Evolutionary conservation across 805 yeast species (phyloP), one percentile per base, ranked within the genome.

Genomic region (Peterozyma toletana): DNA sequence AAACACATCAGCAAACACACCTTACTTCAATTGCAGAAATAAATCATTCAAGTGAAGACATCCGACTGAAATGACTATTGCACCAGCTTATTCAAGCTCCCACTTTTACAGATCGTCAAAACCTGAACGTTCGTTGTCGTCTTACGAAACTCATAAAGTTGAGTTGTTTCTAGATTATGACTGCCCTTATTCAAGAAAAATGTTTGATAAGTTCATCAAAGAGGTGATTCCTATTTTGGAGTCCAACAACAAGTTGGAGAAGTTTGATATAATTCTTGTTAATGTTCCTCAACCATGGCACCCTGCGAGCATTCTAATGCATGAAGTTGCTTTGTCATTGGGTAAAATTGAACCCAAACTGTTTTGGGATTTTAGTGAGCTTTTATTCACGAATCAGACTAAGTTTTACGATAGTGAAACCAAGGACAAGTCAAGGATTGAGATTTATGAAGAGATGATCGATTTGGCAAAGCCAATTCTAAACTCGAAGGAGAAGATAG

Each of bases 271-370:
- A 48, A 75, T 79, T 10, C 77, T 83, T 59, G 73, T 80, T 48
- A 83, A 86, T 55, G 88, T 82, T 35, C 70, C 84, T n/a, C 96
- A 88, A 66, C 93, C 95, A 51, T 88, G 96, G 96, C 96, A 88
- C 59, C 82, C 90, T 37, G 77, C 79, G 44, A 81, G 91, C 1
- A 73, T 77, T 5, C 62, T 77, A 33, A 66, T 79, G 35, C 83
- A 83, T 57, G 96, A 88, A 56, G 83, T 84, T 36, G 71, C 84
- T 0, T 59, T 88, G 21, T 89, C 82, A 0, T 80, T 82, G 30
- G 85, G 84, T n/a, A 66, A 73, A 40, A 48, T 66, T n/a, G 68
- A 64, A 13, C 83, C 86, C 1, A 60, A 56, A 1, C 60, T 65
- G 49, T 78, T 83, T 58, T 75, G 87, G 73, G 65, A 74, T 34